Evolutionary conservation across 2,329 filamentous ascomycete genomes (phyloP).

Genomic region (Curvularia sp.): DNA sequence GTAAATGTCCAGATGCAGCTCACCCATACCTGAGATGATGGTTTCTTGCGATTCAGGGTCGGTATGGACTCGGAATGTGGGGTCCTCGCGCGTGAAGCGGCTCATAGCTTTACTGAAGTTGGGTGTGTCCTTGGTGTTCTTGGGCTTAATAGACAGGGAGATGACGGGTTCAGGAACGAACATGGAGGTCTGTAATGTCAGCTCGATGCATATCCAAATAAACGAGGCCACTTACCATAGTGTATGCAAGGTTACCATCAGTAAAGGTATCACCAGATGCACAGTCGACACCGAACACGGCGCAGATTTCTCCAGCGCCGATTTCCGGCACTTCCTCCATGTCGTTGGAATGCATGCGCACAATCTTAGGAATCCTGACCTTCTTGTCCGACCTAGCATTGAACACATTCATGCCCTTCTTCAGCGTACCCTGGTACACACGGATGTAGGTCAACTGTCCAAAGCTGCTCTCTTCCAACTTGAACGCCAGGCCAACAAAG

Average conservation of each 20-base stretch:
- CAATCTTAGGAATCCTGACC: constrained; percentile 94
- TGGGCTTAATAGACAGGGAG: constrained; percentile 95
- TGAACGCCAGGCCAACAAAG: constrained; percentile 96
- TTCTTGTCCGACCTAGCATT: constrained; percentile 96
- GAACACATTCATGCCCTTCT: constrained; percentile 88
- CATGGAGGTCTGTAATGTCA: constrained; percentile 73
- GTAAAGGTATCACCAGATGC: constrained; percentile 98
- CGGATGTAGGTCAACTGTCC: constrained; percentile 98
- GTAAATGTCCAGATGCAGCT: constrained; percentile 96
- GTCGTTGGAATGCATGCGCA: constrained; percentile 99
- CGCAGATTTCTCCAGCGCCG: constrained; percentile 96
- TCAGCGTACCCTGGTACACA: constrained; percentile 92
- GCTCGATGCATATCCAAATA: constrained; percentile 9
- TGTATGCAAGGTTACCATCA: constrained; percentile 88
- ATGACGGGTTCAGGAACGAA: constrained; percentile 98
- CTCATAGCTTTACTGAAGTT: constrained; percentile 99
- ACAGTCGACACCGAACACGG: constrained; percentile 97
- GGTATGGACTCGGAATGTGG: constrained; percentile 93
- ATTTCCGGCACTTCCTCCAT: constrained; percentile 97
- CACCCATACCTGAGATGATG: constrained; percentile 98
- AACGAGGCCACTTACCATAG: constrained; percentile 66
- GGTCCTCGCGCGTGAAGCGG: constrained; percentile 97
- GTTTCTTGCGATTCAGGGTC: constrained; percentile 94
- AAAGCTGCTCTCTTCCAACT: constrained; percentile 98
- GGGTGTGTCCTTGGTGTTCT: constrained; percentile 86